Conservation (phyloP, 495 filamentous ascomycete genomes). For the Echria macrotheca region DNA sequence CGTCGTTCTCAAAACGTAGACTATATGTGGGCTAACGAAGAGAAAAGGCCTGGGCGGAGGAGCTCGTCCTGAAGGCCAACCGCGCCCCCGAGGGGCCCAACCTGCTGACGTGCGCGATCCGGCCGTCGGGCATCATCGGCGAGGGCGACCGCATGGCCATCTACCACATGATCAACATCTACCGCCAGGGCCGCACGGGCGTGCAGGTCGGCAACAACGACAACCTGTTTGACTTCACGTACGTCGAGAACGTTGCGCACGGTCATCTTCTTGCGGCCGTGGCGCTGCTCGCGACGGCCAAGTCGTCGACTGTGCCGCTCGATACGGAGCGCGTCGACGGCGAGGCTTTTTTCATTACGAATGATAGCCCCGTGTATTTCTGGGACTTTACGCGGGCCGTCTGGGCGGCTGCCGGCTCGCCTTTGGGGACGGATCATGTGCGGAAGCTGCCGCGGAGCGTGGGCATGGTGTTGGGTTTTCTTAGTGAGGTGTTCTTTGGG, state of each 20-base stretch:
- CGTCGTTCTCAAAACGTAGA: too few relatives aligned
- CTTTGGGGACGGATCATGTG: conserved; percentile 58
- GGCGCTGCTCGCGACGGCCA: conserved; percentile 60
- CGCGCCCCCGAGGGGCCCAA: conserved; percentile 50
- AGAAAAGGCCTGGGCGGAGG: conserved; percentile 77
- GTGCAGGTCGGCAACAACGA: conserved; percentile 85
- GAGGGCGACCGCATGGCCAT: conserved; percentile 72
- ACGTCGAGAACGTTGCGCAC: conserved; percentile 72
- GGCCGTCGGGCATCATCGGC: conserved; percentile 86
- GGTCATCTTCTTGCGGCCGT: conserved; percentile 67
- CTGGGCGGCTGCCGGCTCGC: conserved; percentile 67
- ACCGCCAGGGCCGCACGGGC: conserved; percentile 58
- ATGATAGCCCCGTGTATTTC: conserved; percentile 87
- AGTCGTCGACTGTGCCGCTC: conserved; percentile 52
- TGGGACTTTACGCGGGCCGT: conserved; percentile 84
- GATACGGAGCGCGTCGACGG: conserved; percentile 82
- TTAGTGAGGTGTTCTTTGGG: conserved; percentile 64
- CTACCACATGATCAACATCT: conserved; percentile 58
- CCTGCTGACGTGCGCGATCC: conserved; percentile 73
- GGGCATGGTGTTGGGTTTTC: conserved; percentile 57
- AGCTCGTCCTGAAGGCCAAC: conserved; percentile 79
- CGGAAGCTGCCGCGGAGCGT: conserved; percentile 62
- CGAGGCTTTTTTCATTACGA: conserved; percentile 93
- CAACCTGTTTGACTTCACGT: conserved; percentile 84
- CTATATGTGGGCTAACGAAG: conserved; percentile 7